phyloP scores from a whole-genome alignment of 2,329 filamentous ascomycete genomes.

The Fusarium tuaranense region DNA sequence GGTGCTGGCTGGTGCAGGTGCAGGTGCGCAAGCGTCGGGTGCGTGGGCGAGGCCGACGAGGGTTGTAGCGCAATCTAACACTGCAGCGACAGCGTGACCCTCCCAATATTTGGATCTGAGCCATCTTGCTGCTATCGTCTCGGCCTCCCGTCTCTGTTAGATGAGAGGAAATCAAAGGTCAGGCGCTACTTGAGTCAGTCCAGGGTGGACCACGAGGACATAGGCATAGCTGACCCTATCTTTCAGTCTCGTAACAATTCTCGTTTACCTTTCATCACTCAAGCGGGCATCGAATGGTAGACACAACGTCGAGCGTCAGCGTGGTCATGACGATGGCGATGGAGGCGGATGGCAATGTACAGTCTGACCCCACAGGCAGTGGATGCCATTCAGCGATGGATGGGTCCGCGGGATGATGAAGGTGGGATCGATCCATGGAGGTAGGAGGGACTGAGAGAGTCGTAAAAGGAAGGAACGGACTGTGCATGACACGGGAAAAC shows the following conservation, averaged over 20 bases:
- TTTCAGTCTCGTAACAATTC: conserved; percentile 14
- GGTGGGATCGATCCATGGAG: conserved; percentile 30
- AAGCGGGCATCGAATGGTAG: not conserved
- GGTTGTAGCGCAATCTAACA: conserved; percentile 36
- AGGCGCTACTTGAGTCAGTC: conserved; percentile 41
- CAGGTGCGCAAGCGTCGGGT: not conserved
- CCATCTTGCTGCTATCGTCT: conserved; percentile 34
- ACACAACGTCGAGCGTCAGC: conserved; percentile 5
- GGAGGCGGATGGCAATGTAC: conserved; percentile 3
- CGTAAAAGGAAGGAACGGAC: conserved; percentile 2
- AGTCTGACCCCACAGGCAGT: conserved; percentile 18
- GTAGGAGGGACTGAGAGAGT: not conserved
- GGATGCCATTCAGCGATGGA: conserved; percentile 19
- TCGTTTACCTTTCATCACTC: conserved; percentile 4
- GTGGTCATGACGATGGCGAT: conserved; percentile 14
- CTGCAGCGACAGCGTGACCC: conserved; percentile 40
- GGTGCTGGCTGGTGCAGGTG: not conserved
- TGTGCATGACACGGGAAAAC: conserved; percentile 1
- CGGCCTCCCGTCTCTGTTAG: conserved; percentile 34
- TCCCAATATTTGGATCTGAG: conserved; percentile 36
- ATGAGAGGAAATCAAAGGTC: conserved; percentile 38
- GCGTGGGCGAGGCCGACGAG: conserved; percentile 5
- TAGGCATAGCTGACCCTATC: conserved; percentile 8
- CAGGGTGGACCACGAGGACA: conserved; percentile 29
- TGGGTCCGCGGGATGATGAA: conserved; percentile 12